Evolutionary conservation across 2,329 filamentous ascomycete species (phyloP).

Genomic region (Rhinocladiella mackenziei): DNA sequence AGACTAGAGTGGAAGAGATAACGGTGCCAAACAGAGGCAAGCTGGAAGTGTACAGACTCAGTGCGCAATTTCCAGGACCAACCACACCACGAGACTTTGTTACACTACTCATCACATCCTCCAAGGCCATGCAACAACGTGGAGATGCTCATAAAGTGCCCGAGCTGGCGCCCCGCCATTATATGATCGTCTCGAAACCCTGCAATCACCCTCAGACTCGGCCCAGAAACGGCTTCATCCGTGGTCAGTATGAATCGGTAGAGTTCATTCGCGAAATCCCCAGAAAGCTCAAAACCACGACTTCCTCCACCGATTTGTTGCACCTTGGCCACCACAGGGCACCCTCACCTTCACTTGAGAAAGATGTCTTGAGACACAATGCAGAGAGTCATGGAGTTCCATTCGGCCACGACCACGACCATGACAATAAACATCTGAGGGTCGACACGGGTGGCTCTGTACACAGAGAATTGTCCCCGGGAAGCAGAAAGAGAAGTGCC

Average conservation of each 20-base stretch:
- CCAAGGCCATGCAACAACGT: slow-evolving; percentile 35
- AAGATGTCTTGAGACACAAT: slow-evolving; percentile 46
- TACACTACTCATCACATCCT: slow-evolving; percentile 68
- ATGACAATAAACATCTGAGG: slow-evolving; percentile 13
- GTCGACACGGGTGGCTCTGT: slow-evolving; percentile 15
- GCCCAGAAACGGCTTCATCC: slow-evolving; percentile 67
- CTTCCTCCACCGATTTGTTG: slow-evolving; percentile 45
- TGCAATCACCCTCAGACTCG: slow-evolving; percentile 72
- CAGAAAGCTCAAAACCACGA: slow-evolving; percentile 45
- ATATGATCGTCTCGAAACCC: slow-evolving; percentile 83
- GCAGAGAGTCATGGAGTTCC: too few species aligned
- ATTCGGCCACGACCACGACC: slow-evolving; percentile 10
- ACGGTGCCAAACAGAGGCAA: slow-evolving; percentile 39
- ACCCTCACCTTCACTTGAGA: slow-evolving; percentile 34
- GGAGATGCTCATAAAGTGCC: slow-evolving; percentile 25
- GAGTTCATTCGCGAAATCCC: slow-evolving; percentile 85
- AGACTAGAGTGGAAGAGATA: slow-evolving; percentile 65
- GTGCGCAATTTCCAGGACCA: slow-evolving; percentile 84
- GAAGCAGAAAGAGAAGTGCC: slow-evolving; percentile 20
- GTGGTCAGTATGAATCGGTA: slow-evolving; percentile 84
- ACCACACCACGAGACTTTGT: slow-evolving; percentile 86
- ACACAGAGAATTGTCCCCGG: slow-evolving; percentile 17
- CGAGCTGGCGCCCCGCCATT: slow-evolving; percentile 57
- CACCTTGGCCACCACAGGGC: slow-evolving; percentile 27
- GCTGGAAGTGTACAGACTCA: slow-evolving; percentile 70